phyloP scores from a whole-genome alignment of 176 grass and related monocot genomes.

The Oryza longistaminata region DNA sequence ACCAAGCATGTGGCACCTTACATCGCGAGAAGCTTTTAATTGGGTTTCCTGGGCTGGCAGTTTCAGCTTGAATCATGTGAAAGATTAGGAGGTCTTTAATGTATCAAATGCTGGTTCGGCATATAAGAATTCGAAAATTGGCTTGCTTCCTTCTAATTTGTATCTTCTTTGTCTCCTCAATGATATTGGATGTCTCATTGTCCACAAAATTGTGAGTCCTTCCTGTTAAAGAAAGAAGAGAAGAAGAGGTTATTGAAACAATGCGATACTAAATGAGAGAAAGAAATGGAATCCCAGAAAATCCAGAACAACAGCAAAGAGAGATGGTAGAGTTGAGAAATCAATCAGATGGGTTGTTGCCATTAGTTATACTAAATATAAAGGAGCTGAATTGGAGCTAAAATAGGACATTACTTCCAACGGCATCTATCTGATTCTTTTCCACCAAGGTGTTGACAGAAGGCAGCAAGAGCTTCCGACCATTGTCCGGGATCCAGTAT shows the following conservation, averaged over 20 bases:
- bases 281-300: no score
- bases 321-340: no score
- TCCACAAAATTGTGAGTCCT: conserved; percentile 50
- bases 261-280: no score
- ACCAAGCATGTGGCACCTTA: conserved; percentile 60
- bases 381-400: no score
- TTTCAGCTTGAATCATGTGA: conserved; percentile 8
- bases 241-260: not conserved
- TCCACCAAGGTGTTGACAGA: no score
- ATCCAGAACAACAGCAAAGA: no score
- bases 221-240: conserved; percentile 40
- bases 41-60: conserved; percentile 33
- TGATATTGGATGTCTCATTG: conserved; percentile 56
- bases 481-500: no score
- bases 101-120: conserved; percentile 16
- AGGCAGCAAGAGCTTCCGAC: no score
- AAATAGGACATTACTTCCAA: no score
- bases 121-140: conserved; percentile 30
- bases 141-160: conserved; percentile 55
- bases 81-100: conserved; percentile 28
- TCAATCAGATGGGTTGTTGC: no score
- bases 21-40: conserved; percentile 69
- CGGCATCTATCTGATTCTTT: no score
- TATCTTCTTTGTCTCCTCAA: conserved; percentile 72
- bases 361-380: no score